Evolutionary conservation across 1,284 basidiomycete genomes (phyloP), one percentile per base, ranked within the genome.

Genomic region (Coniferiporia sulphurascens): DNA sequence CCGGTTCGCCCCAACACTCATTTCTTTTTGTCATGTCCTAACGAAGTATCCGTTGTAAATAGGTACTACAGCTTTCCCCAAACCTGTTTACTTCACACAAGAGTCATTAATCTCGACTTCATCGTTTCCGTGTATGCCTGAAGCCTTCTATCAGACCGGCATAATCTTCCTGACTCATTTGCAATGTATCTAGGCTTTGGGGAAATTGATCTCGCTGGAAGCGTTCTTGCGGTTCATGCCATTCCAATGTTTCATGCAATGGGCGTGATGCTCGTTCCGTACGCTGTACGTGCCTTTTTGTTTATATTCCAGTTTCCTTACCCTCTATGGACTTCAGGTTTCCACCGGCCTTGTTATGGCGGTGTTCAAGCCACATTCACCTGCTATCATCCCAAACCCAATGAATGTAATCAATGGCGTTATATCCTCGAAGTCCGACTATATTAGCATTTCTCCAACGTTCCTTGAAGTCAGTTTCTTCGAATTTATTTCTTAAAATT

Each of bases 11-110:
- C 7, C 45, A 10, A 17, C 44, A 5, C 13, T 5, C n/a, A 7
- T 27, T 38, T 15, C n/a, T n/a, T n/a, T n/a, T n/a, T 4, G 49
- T 22, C n/a, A 9, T 27, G 7, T 44, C n/a, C 41, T 57, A 48
- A 36, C 41, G 15, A 45, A 5, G 9, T 17, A n/a, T n/a, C 13
- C 13, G 4, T 17, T 45, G n/a, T n/a, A n/a, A 7, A 10, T 45
- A 64, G 63, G 63, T 17, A 62, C 63, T 10, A 60, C 63, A 12
- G 50, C 58, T 10, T 53, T 56, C 38, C 63, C 63, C 7, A 63
- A 63, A 41, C 61, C 62, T 1, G 50, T 64, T 5, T 15, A 12
- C 27, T 55, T 52, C 17, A 54, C 59, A 3, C 59, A 61, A 35
- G 35, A 54, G 17, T 43, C 61, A 1, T 45, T 60, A 13, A 43